phyloP scores from a whole-genome alignment of 1,284 basidiomycete species.

The Serendipita sp. region DNA sequence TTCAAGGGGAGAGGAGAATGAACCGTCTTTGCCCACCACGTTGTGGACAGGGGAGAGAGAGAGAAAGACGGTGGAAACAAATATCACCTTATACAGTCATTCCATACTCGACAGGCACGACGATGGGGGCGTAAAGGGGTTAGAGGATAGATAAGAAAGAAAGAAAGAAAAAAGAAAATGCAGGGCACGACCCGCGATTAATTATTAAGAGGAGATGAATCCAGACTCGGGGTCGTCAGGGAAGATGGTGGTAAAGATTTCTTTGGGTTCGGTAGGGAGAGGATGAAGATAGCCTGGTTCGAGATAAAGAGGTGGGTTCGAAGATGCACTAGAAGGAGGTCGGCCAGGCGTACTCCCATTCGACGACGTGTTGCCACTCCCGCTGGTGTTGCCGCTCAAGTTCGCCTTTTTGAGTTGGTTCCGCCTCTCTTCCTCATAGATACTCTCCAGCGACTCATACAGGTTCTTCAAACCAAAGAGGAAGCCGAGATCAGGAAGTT shows the following conservation, averaged over 20 bases:
- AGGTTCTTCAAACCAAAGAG: conserved; percentile 81
- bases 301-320: conserved; percentile 19
- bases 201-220: conserved; percentile 47
- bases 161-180: neutral
- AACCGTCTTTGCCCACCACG: neutral
- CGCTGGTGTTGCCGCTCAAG: neutral
- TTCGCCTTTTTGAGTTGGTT: neutral
- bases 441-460: conserved; percentile 54
- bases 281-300: conserved; percentile 41
- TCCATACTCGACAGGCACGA: neutral
- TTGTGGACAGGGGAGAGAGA: neutral
- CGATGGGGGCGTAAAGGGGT: neutral
- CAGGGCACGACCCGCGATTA: neutral
- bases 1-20: neutral
- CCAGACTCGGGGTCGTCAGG: conserved; percentile 47
- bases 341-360: conserved; percentile 45
- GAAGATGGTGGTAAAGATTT: conserved; percentile 64
- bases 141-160: neutral
- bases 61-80: neutral
- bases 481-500: conserved; percentile 87
- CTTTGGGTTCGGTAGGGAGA: conserved; percentile 52
- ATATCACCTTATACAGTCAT: neutral
- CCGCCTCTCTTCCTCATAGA: conserved; percentile 69
- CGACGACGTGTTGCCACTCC: conserved; percentile 11
- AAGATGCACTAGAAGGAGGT: neutral